Percentiles rank a stretch among this genome's conserved stretches.
Conservation (phyloP, 2,329 filamentous ascomycete species). For the Talaromyces piceae region DNA sequence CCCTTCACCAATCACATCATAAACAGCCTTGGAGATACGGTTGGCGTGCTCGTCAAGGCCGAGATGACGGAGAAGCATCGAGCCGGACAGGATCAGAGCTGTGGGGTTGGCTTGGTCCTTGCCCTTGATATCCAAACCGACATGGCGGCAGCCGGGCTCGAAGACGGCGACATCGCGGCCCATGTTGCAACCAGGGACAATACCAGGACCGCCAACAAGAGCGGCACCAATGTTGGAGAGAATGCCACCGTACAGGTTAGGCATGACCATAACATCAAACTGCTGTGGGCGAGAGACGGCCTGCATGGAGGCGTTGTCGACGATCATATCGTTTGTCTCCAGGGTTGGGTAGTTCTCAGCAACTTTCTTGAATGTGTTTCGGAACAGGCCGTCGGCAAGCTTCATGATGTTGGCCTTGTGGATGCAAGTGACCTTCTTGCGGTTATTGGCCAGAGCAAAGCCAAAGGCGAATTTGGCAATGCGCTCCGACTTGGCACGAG, state of each 20-base stretch:
- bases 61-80: constrained; percentile 95
- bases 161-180: constrained; percentile 96
- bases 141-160: constrained; percentile 97
- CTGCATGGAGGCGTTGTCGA: constrained; percentile 99
- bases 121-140: constrained; percentile 98
- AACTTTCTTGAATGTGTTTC: constrained; percentile 89
- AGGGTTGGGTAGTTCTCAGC: constrained; percentile 93
- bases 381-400: constrained; percentile 96
- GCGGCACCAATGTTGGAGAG: constrained; percentile 98
- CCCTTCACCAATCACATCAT: constrained; percentile 82
- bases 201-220: constrained; percentile 90
- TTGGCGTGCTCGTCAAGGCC: constrained; percentile 97
- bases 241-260: constrained; percentile 97
- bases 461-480: constrained; percentile 98
- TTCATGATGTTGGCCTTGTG: constrained; percentile 99
- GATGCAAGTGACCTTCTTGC: constrained; percentile 99
- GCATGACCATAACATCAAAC: constrained; percentile 99
- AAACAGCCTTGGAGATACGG: constrained; percentile 79
- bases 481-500: constrained; percentile 95
- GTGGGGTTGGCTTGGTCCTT: constrained; percentile 99
- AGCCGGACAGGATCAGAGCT: constrained; percentile 85
- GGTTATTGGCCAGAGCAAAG: constrained; percentile 96
- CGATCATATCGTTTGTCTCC: constrained; percentile 98
- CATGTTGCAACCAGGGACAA: constrained; percentile 99
- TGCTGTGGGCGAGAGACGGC: constrained; percentile 93